A percentile compares a stretch with the other conserved stretches of the same genome.
Conservation (phyloP, 306 rosid species). For the Quercus wislizeni region DNA sequence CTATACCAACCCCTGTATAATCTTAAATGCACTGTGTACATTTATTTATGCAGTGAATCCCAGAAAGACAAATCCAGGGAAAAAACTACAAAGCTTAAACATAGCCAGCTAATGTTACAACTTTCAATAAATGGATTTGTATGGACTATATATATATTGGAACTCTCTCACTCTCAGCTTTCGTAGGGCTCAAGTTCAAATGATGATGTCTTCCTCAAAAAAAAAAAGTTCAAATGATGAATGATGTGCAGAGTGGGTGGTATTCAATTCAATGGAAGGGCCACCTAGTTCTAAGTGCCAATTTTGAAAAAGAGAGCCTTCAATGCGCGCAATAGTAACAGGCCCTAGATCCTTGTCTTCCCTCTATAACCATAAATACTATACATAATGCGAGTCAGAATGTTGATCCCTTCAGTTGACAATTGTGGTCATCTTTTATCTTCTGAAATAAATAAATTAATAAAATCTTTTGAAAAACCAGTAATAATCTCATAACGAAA, state of each 20-base stretch:
- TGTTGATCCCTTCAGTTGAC: no score
- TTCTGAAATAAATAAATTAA: no score
- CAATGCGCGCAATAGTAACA: neutral
- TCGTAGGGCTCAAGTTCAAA: neutral
- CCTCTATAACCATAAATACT: no score
- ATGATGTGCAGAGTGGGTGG: neutral
- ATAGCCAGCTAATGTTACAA: slow-evolving; percentile 22
- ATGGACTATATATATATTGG: neutral
- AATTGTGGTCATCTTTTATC: no score
- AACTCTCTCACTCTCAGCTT: neutral
- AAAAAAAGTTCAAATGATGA: neutral
- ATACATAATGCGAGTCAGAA: no score
- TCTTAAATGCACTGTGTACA: slow-evolving; percentile 23
- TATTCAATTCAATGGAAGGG: slow-evolving; percentile 11
- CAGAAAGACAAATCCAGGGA: neutral
- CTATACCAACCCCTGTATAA: slow-evolving; percentile 1
- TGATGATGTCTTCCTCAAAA: no score
- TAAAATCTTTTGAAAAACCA: no score
- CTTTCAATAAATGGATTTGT: slow-evolving; percentile 17
- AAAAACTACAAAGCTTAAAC: neutral
- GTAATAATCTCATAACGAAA: no score
- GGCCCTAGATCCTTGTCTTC: neutral
- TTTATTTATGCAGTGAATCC: slow-evolving; percentile 22
- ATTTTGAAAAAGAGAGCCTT: neutral
- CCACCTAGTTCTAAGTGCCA: slow-evolving; percentile 50